phyloP scores from a whole-genome alignment of 129 eudicot species.

The Chrysanthemum makinoi region DNA sequence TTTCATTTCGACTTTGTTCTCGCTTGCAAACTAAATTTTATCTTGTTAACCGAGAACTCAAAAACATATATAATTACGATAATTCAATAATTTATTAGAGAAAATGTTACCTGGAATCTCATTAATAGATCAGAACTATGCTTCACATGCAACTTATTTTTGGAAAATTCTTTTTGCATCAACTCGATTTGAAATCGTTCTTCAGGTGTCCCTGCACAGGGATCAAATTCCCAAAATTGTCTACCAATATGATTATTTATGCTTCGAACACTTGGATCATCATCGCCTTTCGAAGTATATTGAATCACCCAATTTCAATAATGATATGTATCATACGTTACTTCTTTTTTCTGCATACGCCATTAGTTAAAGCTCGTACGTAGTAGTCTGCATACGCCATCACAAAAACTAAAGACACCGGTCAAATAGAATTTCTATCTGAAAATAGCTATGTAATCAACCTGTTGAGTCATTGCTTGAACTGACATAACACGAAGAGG shows the following conservation, averaged over 20 bases:
- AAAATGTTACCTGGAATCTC: constrained; percentile 50
- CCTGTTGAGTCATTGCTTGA: constrained; percentile 99
- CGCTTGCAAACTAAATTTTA: constrained; percentile 22
- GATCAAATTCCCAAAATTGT: constrained; percentile 67
- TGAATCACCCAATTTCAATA: no score
- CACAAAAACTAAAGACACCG: no score
- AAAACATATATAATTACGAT: neutral
- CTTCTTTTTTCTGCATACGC: no score
- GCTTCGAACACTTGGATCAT: constrained; percentile 33
- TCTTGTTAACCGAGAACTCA: constrained; percentile 2
- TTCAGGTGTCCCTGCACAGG: constrained; percentile 33
- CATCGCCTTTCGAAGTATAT: constrained; percentile 35
- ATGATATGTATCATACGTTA: no score
- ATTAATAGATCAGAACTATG: constrained; percentile 57
- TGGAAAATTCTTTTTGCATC: constrained; percentile 38
- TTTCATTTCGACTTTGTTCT: constrained; percentile 1
- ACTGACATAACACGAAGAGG: constrained; percentile 91
- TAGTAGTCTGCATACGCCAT: no score
- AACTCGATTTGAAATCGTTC: constrained; percentile 42
- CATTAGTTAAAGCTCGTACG: no score
- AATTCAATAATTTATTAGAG: neutral
- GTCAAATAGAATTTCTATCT: neutral
- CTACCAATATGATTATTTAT: constrained; percentile 53
- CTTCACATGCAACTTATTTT: constrained; percentile 35
- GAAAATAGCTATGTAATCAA: constrained; percentile 20